Base-by-base conservation (phyloP, 2,329 filamentous ascomycete genomes). In the Pleomassaria siparia region DNA sequence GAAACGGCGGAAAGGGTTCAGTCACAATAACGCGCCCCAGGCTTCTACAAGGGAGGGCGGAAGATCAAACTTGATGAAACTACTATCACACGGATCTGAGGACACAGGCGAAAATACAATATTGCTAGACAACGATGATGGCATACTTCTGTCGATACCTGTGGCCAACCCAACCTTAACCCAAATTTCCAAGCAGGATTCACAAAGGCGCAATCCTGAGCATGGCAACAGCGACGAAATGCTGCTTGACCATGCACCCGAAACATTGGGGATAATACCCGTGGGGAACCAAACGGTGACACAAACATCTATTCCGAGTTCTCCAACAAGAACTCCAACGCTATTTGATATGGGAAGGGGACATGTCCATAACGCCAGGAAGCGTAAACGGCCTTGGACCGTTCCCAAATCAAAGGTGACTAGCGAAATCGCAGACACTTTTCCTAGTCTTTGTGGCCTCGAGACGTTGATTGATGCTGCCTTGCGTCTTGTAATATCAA, bases 401-500 rank as follows among this genome's bases (percentile, higher is more conserved):
- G 22, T 4, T 30, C 33, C 26, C 11, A 7, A 11, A 4, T n/a
- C 13, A 29, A 20, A 12, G 10, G 26, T 16, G 20, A 15, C 11
- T n/a, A 9, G 12, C 13, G 7, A 18, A 18, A 20, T 22, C 18
- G 3, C 35, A 37, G 18, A 22, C 24, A 3, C 8, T 37, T 22
- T 12, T n/a, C 10, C 20, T 13, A 15, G 3, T 10, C 20, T 37
- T 13, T 4, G 10, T 37, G 32, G 20, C 7, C 22, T 66, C 32
- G 37, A 40, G 26, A 46, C 41, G 22, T 47, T 74, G 35, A 46
- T 73, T 2, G 70, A 74, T 52, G 62, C 56, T 5, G 68, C 65
- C 11, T 43, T 77, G 6, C 65, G 69, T 13, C 44, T 71, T 11
- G 65, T 69, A 4, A 63, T 75, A 4, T 58, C 56, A 25, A 55